These are phyloP conservation scores for Mycena vitilis DNA, from an alignment of 768 basidiomycete species.

Conservation along the genomic window DNA sequence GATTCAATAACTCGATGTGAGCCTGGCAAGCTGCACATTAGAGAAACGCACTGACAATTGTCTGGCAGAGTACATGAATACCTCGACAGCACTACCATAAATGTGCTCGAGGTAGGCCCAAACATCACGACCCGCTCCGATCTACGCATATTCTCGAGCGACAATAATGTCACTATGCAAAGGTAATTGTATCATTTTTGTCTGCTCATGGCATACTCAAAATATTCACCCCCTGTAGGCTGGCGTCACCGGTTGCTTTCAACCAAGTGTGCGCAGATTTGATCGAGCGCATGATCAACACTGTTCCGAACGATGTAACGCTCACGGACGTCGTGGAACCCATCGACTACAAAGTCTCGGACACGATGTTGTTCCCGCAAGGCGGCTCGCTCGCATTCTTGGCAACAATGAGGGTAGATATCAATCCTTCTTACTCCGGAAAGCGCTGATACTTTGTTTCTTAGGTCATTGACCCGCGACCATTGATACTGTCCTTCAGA, in stretches of 20 bases:
- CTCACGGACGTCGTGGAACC: not conserved
- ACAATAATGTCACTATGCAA: constrained; percentile 1
- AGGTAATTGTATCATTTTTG: not conserved
- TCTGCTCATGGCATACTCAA: not conserved
- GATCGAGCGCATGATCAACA: constrained; percentile 1
- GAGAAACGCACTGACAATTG: not conserved
- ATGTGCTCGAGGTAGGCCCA: not conserved
- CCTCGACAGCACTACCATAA: not conserved
- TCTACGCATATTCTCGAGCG: constrained; percentile 3
- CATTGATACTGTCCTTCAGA: not conserved
- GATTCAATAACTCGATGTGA: constrained; percentile 1
- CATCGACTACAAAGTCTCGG: constrained; percentile 1
- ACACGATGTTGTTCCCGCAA: not conserved
- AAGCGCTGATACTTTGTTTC: not conserved
- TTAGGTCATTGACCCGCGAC: not conserved
- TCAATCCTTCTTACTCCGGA: not conserved
- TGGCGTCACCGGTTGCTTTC: not conserved
- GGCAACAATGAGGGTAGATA: not conserved
- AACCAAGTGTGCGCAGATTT: not conserved
- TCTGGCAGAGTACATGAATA: not conserved
- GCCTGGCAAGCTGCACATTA: not conserved
- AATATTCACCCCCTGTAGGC: not conserved
- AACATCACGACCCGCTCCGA: constrained; percentile 6
- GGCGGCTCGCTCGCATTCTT: not conserved
- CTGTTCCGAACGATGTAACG: not conserved